Conservation (phyloP, 2,329 filamentous ascomycete genomes). For the Diaporthe ilicicola region DNA sequence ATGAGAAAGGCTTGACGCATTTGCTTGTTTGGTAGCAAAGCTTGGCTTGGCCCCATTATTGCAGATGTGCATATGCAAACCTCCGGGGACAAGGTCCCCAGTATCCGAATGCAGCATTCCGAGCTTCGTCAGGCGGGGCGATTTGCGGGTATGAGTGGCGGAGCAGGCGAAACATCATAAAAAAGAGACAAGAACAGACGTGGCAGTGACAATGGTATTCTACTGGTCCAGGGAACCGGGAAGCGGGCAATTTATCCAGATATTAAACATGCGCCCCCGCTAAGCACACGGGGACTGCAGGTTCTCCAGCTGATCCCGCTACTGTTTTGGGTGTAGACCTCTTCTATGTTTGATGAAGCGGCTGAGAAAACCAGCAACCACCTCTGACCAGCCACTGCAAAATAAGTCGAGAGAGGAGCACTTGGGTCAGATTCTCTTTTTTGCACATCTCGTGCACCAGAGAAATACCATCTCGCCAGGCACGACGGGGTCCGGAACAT, state of each 20-base stretch:
- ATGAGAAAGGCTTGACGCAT: background rate
- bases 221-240: background rate
- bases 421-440: background rate
- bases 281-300: background rate
- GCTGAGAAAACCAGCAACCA: background rate
- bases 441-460: background rate
- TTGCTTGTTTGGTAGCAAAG: background rate
- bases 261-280: slow-evolving; percentile 15
- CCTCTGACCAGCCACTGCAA: background rate
- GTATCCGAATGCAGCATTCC: slow-evolving; percentile 8
- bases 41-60: background rate
- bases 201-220: background rate
- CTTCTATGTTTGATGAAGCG: slow-evolving; percentile 11
- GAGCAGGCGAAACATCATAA: background rate
- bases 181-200: background rate
- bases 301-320: background rate
- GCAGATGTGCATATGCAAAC: background rate
- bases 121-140: background rate
- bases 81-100: background rate
- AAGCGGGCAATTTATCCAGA: slow-evolving; percentile 17
- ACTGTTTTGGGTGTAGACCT: background rate
- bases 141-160: background rate
- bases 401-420: background rate
- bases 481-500: background rate
- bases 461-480: background rate